Evolutionary conservation across 2,329 filamentous ascomycete genomes (phyloP), one percentile per base, ranked within the genome.

Genomic region (Trichoderma simmonsii): DNA sequence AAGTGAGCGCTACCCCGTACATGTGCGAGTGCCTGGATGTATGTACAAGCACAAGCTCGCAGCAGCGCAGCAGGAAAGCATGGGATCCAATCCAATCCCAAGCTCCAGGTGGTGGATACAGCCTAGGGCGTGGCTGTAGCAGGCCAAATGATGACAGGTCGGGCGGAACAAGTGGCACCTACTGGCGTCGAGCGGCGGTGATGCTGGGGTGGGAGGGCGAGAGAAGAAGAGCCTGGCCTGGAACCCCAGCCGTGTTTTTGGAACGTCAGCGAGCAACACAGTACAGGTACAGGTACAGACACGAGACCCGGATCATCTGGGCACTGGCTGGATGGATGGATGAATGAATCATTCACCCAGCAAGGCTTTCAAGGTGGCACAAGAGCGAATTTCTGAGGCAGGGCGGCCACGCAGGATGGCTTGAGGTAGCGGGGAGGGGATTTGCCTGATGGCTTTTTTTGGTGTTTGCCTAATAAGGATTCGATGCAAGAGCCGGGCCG

Each of bases 161-260:
- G 71, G 60, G 73, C 68, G 71, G 73, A 69, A 63, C 56, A 34
- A 70, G 73, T 69, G 70, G 72, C 73, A 56, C 73, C 73, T 71
- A 70, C 73, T 74, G 73, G 71, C 68, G 64, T 70, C 39, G 61
- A 48, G 66, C 70, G 60, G 65, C 71, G 71, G 69, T 69, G 71
- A 66, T 72, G 63, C 51, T 64, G 60, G 61, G 61, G 61, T 28
- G 61, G 36, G 24, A 39, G 39, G 34, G 70, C 61, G 59, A 57
- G 48, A 39, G 36, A 39, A 36, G 34, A 36, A 39, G 48, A 56
- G 70, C 54, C 26, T 36, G 32, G 60, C 62, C 36, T 54, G 32
- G 60, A 32, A 30, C n/a, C 30, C 65, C 51, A 51, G 43, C 43
- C 43, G 43, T 21, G 43, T 51, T 51, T 21, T 51, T 21, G 21